These are phyloP conservation scores for Pestalotiopsis sp. DNA, from an alignment of 2,329 filamentous ascomycete genomes.

Conservation along the genomic window DNA sequence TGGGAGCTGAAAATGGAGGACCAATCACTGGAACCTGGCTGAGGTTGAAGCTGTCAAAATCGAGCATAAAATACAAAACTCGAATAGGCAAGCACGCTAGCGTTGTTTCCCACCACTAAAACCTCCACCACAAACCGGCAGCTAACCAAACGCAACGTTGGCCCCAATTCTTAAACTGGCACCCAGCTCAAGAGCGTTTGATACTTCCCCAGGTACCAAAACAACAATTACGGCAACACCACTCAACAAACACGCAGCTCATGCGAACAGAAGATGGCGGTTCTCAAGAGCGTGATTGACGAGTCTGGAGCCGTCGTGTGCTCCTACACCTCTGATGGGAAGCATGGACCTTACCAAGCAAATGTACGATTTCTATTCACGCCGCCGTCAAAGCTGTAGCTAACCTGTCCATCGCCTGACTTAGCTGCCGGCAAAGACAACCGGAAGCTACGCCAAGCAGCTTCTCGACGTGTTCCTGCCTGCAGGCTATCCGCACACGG, in stretches of 20 bases:
- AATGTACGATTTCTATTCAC: slow-evolving; percentile 8
- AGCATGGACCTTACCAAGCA: slow-evolving; percentile 36
- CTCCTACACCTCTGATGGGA: slow-evolving; percentile 58
- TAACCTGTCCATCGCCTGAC: neutral
- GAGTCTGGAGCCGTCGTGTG: slow-evolving; percentile 27
- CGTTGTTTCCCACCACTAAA: neutral
- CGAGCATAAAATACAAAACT: neutral
- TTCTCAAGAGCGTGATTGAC: slow-evolving; percentile 25
- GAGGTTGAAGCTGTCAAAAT: neutral
- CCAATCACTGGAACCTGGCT: neutral
- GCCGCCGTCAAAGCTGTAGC: neutral
- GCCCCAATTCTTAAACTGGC: neutral
- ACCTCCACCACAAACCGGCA: neutral
- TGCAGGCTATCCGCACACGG: slow-evolving; percentile 84
- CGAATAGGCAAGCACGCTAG: slow-evolving; percentile 9
- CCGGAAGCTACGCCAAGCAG: slow-evolving; percentile 32
- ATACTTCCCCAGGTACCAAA: neutral
- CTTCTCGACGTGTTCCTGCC: slow-evolving; percentile 78
- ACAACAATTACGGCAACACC: neutral
- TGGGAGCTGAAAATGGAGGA: no score
- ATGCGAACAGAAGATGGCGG: slow-evolving; percentile 10
- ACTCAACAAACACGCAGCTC: neutral
- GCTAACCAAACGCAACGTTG: neutral
- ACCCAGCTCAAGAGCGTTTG: neutral
- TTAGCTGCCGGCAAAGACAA: slow-evolving; percentile 22